Conservation (phyloP, 148 eudicot genomes). For the Nepenthes gracilis region DNA sequence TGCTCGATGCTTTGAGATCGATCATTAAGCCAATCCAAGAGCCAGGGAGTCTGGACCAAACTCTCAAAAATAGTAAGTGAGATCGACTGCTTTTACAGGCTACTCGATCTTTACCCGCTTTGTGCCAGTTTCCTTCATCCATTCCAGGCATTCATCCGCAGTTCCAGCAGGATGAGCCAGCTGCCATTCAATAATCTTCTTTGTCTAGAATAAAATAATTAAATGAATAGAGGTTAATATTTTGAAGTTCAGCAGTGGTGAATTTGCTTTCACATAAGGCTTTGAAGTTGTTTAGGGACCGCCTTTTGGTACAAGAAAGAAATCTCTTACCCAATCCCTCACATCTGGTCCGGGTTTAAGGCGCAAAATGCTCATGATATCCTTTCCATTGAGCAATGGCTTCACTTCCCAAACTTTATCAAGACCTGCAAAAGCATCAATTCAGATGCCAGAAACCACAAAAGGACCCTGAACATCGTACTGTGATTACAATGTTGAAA, state of each 20-base stretch:
- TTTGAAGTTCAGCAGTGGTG: not conserved
- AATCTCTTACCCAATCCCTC: slow-evolving; percentile 51
- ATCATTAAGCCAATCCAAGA: too few species aligned
- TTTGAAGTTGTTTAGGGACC: too few species aligned
- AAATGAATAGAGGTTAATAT: not conserved
- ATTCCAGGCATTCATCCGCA: slow-evolving; percentile 70
- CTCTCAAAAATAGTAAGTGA: not conserved
- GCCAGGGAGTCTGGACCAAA: too few species aligned
- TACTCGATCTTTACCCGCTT: slow-evolving; percentile 60
- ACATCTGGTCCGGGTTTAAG: slow-evolving; percentile 71
- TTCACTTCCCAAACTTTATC: slow-evolving; percentile 72
- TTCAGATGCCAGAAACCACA: not conserved
- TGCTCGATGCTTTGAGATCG: too few species aligned
- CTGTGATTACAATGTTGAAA: too few species aligned
- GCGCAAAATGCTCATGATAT: slow-evolving; percentile 63
- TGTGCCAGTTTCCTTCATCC: slow-evolving; percentile 54
- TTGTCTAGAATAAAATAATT: slow-evolving; percentile 26
- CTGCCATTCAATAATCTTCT: slow-evolving; percentile 82
- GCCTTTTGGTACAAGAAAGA: not conserved
- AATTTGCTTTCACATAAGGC: too few species aligned
- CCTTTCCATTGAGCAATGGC: slow-evolving; percentile 70
- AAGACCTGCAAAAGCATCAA: slow-evolving; percentile 33
- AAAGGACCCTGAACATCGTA: too few species aligned
- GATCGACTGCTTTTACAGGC: not conserved
- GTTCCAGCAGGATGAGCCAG: slow-evolving; percentile 63